These are phyloP conservation scores for Exophiala aquamarina DNA, from an alignment of 2,329 filamentous ascomycete species.

Conservation along the genomic window DNA sequence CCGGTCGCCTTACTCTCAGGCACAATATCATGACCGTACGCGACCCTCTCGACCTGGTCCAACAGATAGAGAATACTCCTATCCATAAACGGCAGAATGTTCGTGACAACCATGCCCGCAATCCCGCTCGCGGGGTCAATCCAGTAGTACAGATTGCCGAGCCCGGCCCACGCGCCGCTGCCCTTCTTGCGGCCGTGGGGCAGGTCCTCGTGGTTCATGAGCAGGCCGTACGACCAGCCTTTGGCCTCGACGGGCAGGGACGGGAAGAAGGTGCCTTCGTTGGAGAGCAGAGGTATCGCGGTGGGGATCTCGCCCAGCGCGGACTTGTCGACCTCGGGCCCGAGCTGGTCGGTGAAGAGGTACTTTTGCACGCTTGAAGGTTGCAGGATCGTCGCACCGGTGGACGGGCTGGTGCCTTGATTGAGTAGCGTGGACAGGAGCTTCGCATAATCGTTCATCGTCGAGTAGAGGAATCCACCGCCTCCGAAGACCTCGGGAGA, in stretches of 20 bases:
- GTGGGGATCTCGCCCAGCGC: constrained; percentile 11
- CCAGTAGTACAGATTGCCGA: constrained; percentile 27
- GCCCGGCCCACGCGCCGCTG: constrained; percentile 23
- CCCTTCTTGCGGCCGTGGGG: constrained; percentile 17
- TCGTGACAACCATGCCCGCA: constrained; percentile 17
- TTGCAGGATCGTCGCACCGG: constrained; percentile 20
- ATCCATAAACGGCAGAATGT: constrained; percentile 21
- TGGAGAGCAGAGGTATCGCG: constrained; percentile 8
- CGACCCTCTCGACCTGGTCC: constrained; percentile 22
- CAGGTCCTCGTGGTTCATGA: constrained; percentile 23
- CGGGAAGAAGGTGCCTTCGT: constrained; percentile 16
- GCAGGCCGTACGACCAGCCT: constrained; percentile 22
- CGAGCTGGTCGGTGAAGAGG: constrained; percentile 23
- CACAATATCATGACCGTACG: constrained; percentile 17
- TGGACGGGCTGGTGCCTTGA: constrained; percentile 19
- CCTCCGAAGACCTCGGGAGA: constrained; percentile 12
- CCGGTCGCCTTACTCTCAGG: neutral
- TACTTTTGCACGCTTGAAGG: constrained; percentile 19
- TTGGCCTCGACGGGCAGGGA: constrained; percentile 6
- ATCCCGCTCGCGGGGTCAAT: constrained; percentile 17
- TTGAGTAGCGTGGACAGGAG: constrained; percentile 20
- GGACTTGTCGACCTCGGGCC: constrained; percentile 9
- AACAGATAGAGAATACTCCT: constrained; percentile 15
- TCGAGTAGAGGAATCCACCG: constrained; percentile 20
- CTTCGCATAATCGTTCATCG: constrained; percentile 23